Conservation (phyloP, 2,329 filamentous ascomycete species). For the Coniochaeta prunicola region DNA sequence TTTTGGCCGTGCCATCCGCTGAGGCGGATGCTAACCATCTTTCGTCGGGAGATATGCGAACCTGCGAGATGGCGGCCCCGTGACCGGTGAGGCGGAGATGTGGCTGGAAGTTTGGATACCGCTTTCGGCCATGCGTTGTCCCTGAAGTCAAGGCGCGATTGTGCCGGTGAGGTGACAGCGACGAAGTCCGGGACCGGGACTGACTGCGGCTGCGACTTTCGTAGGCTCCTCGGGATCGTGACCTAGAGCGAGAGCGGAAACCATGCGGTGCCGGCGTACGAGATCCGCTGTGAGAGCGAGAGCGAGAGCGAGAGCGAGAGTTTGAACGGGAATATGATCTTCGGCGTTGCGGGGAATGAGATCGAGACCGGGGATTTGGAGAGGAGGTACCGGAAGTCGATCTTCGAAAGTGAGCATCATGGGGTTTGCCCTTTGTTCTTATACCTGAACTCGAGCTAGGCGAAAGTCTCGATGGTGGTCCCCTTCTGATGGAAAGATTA, state of each 20-base stretch:
- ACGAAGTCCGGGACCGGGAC: slow-evolving; percentile 22
- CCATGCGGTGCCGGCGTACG: slow-evolving; percentile 13
- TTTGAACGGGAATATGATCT: slow-evolving; percentile 5
- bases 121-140: neutral
- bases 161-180: slow-evolving; percentile 25
- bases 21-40: slow-evolving; percentile 84
- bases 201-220: slow-evolving; percentile 17
- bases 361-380: slow-evolving; percentile 11
- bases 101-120: slow-evolving; percentile 56
- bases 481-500: slow-evolving; percentile 18
- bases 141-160: slow-evolving; percentile 33
- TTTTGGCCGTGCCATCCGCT: slow-evolving; percentile 82
- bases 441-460: slow-evolving; percentile 11
- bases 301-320: slow-evolving; percentile 20
- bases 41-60: slow-evolving; percentile 87
- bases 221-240: slow-evolving; percentile 23
- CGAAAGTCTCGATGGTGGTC: slow-evolving; percentile 13
- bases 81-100: slow-evolving; percentile 72
- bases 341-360: slow-evolving; percentile 3
- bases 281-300: slow-evolving; percentile 15
- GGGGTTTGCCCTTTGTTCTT: slow-evolving; percentile 2
- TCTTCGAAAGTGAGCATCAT: slow-evolving; percentile 13
- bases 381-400: slow-evolving; percentile 7
- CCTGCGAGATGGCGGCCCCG: slow-evolving; percentile 69
- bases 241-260: slow-evolving; percentile 27